Conservation (phyloP, 2,329 filamentous ascomycete genomes). For the Camptophora hylomeconis region DNA sequence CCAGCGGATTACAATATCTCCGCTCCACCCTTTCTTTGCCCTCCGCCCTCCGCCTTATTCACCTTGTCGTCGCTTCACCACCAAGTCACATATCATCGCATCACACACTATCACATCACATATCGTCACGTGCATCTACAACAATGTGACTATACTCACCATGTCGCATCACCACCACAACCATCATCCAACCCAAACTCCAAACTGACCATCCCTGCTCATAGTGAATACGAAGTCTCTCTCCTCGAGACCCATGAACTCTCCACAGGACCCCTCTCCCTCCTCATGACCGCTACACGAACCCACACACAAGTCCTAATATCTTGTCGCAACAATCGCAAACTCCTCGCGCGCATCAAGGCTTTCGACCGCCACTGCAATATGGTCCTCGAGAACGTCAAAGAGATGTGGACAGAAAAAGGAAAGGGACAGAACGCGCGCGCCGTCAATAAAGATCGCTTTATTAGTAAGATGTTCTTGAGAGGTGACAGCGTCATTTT, state of each 20-base stretch:
- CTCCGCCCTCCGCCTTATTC: too few species aligned
- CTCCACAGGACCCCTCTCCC: conserved; percentile 69
- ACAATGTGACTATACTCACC: not conserved
- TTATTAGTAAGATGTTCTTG: conserved; percentile 96
- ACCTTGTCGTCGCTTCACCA: conserved; percentile 4
- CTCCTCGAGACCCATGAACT: conserved; percentile 71
- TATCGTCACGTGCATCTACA: not conserved
- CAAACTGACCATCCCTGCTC: conserved; percentile 14
- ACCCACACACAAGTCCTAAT: conserved; percentile 93
- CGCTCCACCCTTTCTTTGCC: too few species aligned
- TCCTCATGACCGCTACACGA: conserved; percentile 92
- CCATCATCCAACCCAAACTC: not conserved
- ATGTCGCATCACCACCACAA: conserved; percentile 1
- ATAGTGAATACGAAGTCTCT: conserved; percentile 79
- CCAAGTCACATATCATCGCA: conserved; percentile 3
- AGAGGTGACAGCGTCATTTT: conserved; percentile 80
- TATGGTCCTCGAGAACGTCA: conserved; percentile 94
- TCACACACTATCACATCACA: conserved; percentile 1
- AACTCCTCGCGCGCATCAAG: conserved; percentile 92
- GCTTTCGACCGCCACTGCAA: conserved; percentile 98
- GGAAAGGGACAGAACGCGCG: conserved; percentile 72
- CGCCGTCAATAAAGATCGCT: conserved; percentile 95
- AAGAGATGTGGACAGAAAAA: conserved; percentile 99
- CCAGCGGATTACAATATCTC: conserved; percentile 12
- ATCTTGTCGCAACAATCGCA: conserved; percentile 95